phyloP scores from a whole-genome alignment of 441 rosid species.

The Lepidium campestre region DNA sequence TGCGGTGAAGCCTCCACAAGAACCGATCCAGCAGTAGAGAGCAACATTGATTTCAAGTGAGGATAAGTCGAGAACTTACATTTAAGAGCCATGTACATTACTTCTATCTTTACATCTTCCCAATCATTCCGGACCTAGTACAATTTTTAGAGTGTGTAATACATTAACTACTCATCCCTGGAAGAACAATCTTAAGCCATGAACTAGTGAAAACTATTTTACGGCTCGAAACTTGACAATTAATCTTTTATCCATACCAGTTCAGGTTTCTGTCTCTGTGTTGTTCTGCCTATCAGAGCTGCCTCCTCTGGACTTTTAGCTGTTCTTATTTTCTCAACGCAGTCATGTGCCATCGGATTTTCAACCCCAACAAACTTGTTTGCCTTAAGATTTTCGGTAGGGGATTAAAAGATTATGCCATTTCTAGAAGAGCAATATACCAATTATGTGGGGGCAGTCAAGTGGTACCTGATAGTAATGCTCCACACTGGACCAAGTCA shows the following conservation, averaged over 20 bases:
- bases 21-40: conserved; percentile 69
- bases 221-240: background rate
- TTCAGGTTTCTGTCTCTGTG: conserved; percentile 54
- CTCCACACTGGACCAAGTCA: conserved; percentile 74
- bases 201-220: background rate
- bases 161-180: background rate
- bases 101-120: conserved; percentile 67
- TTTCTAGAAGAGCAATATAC: conserved; percentile 10
- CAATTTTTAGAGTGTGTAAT: background rate
- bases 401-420: background rate
- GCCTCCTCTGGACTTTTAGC: conserved; percentile 89
- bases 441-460: background rate
- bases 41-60: conserved; percentile 70
- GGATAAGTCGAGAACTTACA: conserved; percentile 86
- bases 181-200: background rate
- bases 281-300: conserved; percentile 68
- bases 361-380: conserved; percentile 60
- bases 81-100: conserved; percentile 70
- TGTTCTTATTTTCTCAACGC: conserved; percentile 53
- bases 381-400: conserved; percentile 44
- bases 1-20: conserved; percentile 93
- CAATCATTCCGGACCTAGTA: conserved; percentile 79
- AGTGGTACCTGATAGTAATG: conserved; percentile 78
- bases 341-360: conserved; percentile 49
- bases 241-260: conserved; percentile 38